These are phyloP conservation scores for Cyclotella sp. DNA, from an alignment of 108 stramenopile species.

Conservation along the genomic window DNA sequence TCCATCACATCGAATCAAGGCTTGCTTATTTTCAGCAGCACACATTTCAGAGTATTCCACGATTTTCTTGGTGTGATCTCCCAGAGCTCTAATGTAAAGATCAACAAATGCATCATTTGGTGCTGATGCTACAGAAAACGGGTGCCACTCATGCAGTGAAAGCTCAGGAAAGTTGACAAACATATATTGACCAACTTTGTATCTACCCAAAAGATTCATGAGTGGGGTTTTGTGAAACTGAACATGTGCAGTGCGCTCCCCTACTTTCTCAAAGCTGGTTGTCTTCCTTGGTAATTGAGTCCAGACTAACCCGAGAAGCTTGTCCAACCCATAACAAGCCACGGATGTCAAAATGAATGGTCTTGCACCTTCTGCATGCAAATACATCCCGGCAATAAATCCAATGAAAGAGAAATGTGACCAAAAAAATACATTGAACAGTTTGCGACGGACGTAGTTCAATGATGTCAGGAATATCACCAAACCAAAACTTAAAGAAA, in stretches of 20 bases:
- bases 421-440: constrained; percentile 45
- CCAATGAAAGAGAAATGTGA: constrained; percentile 32
- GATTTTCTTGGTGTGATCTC: constrained; percentile 30
- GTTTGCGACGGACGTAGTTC: constrained; percentile 29
- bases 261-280: constrained; percentile 16
- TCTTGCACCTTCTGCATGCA: constrained; percentile 32
- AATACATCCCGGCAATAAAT: constrained; percentile 22
- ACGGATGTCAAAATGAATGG: constrained; percentile 28
- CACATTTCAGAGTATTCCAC: constrained; percentile 31
- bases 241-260: constrained; percentile 28
- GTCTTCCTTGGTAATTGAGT: constrained; percentile 28
- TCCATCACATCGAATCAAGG: constrained; percentile 32
- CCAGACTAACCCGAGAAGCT: constrained; percentile 20
- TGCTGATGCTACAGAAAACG: constrained; percentile 42
- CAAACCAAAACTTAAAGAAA: constrained; percentile 19
- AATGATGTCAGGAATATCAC: constrained; percentile 27
- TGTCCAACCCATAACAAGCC: constrained; percentile 26
- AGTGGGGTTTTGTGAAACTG: constrained; percentile 25
- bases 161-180: constrained; percentile 41
- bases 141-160: constrained; percentile 43
- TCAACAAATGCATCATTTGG: constrained; percentile 29
- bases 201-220: constrained; percentile 11
- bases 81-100: constrained; percentile 39
- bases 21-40: constrained; percentile 26
- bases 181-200: constrained; percentile 37